Evolutionary conservation across 2,329 filamentous ascomycete species (phyloP).

Genomic region (Akanthomyces muscarius): DNA sequence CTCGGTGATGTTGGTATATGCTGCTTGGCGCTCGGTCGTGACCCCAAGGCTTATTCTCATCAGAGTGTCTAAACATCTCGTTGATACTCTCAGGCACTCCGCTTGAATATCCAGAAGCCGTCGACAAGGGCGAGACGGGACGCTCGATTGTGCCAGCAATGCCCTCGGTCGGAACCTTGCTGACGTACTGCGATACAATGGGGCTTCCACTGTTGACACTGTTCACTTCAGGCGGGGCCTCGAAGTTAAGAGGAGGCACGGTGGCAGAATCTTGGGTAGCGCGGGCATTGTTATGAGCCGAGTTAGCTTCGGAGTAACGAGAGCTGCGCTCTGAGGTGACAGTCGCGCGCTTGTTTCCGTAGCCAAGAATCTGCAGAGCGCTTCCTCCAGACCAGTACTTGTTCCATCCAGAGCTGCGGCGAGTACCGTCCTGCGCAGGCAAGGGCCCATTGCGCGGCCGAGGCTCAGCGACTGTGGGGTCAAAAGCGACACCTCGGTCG

Average conservation of each 20-base stretch:
- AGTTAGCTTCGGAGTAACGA: slow-evolving; percentile 44
- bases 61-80: slow-evolving; percentile 49
- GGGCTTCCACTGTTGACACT: slow-evolving; percentile 67
- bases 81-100: slow-evolving; percentile 62
- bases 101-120: slow-evolving; percentile 54
- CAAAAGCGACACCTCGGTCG: slow-evolving; percentile 39
- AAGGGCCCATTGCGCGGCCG: slow-evolving; percentile 32
- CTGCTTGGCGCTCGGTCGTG: slow-evolving; percentile 49
- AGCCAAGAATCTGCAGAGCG: slow-evolving; percentile 61
- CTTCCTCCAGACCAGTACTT: slow-evolving; percentile 73
- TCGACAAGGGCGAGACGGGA: slow-evolving; percentile 46
- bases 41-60: slow-evolving; percentile 44
- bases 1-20: slow-evolving; percentile 44
- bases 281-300: slow-evolving; percentile 37
- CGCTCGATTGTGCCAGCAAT: slow-evolving; percentile 61
- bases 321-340: slow-evolving; percentile 54
- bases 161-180: slow-evolving; percentile 50
- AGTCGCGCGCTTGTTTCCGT: slow-evolving; percentile 50
- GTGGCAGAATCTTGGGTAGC: slow-evolving; percentile 64
- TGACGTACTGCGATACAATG: slow-evolving; percentile 58
- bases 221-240: slow-evolving; percentile 59
- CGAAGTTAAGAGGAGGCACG: slow-evolving; percentile 64
- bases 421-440: slow-evolving; percentile 40
- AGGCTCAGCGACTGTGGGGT: slow-evolving; percentile 31
- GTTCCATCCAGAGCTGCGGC: slow-evolving; percentile 71